phyloP scores from a whole-genome alignment of 306 rosid species.

The Cajanus cajan region DNA sequence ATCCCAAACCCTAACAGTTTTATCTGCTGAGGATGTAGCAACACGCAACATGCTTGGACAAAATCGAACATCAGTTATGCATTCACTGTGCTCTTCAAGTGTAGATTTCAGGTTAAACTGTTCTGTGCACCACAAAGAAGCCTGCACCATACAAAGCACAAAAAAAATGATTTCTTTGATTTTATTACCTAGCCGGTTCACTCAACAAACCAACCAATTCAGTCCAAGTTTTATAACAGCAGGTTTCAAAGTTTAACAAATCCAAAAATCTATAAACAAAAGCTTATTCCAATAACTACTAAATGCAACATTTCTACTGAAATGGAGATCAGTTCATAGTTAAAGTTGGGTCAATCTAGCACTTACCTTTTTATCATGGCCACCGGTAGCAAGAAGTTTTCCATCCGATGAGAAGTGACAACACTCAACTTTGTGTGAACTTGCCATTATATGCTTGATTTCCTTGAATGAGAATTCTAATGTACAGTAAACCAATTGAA shows the following conservation, averaged over 20 bases:
- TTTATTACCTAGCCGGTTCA: not conserved
- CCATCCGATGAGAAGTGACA: conserved; percentile 91
- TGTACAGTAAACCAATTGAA: conserved; percentile 19
- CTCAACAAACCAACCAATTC: not conserved
- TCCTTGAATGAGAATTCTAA: conserved; percentile 56
- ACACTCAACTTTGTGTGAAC: conserved; percentile 64
- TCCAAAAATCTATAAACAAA: conserved; percentile 2
- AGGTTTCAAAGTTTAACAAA: not conserved
- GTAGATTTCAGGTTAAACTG: conserved; percentile 51
- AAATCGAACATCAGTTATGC: conserved; percentile 81
- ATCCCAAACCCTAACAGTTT: conserved; percentile 84
- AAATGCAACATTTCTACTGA: conserved; percentile 15
- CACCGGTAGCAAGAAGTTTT: conserved; percentile 85
- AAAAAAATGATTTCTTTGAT: not conserved
- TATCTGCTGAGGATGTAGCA: conserved; percentile 89
- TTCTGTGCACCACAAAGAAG: conserved; percentile 73
- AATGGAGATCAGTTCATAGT: conserved; percentile 24
- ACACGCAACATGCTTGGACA: conserved; percentile 57
- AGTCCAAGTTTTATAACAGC: not conserved
- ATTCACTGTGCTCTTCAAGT: conserved; percentile 68
- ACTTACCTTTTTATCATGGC: conserved; percentile 73
- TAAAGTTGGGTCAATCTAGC: not conserved
- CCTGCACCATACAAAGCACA: conserved; percentile 54
- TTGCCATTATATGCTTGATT: conserved; percentile 46
- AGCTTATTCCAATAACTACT: conserved; percentile 14